A percentile compares a stretch with the other conserved stretches of the same genome.
Conservation (phyloP, 345 rosid species). For the Sisymbrium altissimum region DNA sequence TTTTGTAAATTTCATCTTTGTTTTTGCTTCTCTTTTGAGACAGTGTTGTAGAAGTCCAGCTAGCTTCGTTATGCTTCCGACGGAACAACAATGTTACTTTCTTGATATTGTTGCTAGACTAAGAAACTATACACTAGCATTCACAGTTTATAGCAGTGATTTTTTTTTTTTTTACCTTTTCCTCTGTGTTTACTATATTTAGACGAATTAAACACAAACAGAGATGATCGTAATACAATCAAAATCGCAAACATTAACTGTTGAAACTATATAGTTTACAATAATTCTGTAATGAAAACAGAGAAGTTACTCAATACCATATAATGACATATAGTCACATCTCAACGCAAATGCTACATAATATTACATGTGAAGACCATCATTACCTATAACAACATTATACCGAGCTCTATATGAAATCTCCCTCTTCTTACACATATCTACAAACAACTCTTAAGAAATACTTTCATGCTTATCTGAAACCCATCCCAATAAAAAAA, state of each 20-base stretch:
- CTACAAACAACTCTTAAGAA: conserved; percentile 7
- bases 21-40: too few species aligned
- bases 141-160: too few species aligned
- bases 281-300: background rate
- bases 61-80: background rate
- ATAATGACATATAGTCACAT: conserved; percentile 6
- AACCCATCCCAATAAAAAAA: conserved; percentile 15
- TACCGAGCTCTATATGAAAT: background rate
- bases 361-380: background rate
- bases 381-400: conserved; percentile 20
- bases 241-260: background rate
- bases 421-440: conserved; percentile 18
- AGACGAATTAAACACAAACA: background rate
- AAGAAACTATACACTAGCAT: background rate
- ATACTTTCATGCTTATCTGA: conserved; percentile 5
- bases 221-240: background rate
- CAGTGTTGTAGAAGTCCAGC: background rate
- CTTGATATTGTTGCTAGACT: background rate
- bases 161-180: too few species aligned
- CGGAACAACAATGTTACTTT: background rate
- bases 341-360: conserved; percentile 11
- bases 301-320: background rate
- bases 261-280: background rate
- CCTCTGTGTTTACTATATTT: too few species aligned
- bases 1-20: background rate